Base-by-base conservation (phyloP, 163 green algal species). In the Botryococcus braunii region DNA sequence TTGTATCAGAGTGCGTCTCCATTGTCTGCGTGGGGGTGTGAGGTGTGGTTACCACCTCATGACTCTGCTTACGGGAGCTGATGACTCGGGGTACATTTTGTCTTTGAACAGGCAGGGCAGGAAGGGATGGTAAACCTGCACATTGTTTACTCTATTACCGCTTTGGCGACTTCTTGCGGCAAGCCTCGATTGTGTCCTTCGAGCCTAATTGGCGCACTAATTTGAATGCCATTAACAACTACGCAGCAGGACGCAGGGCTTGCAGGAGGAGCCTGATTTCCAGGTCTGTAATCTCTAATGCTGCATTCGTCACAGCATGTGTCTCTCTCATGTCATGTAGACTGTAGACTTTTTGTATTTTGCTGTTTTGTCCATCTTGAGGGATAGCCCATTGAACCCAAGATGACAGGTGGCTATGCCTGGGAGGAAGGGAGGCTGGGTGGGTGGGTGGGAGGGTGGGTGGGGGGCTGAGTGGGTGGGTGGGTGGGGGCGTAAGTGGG, bases 61-160 rank as follows among this genome's bases (percentile, higher is more conserved):
- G n/a, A n/a, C n/a, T n/a, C n/a, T n/a, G n/a, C n/a, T n/a, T n/a
- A n/a, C n/a, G n/a, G n/a, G n/a, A n/a, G n/a, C n/a, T n/a, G n/a
- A n/a, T n/a, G n/a, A n/a, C n/a, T n/a, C n/a, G n/a, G n/a, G n/a
- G n/a, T n/a, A n/a, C n/a, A n/a, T n/a, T n/a, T n/a, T n/a, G n/a
- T n/a, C n/a, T 60, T n/a, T n/a, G n/a, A n/a, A 49, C 71, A 39
- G 77, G 76, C 1, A 61, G 83, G 5, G 85, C 84, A 9, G 86
- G 86, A 7, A 71, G 86, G 35, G 86, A 92, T 49, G 75, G 79
- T 0, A 50, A 77, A 64, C 74, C 72, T 6, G 81, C 83, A 0
- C 52, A 74, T 34, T 92, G 86, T 72, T 40, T 90, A 23, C 69
- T 90, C 41, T 77, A 85, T 36, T 88, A 88, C 76, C 61, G 72